Conservation (phyloP, 805 yeast genomes). For the Cyberlindnera saturnus region DNA sequence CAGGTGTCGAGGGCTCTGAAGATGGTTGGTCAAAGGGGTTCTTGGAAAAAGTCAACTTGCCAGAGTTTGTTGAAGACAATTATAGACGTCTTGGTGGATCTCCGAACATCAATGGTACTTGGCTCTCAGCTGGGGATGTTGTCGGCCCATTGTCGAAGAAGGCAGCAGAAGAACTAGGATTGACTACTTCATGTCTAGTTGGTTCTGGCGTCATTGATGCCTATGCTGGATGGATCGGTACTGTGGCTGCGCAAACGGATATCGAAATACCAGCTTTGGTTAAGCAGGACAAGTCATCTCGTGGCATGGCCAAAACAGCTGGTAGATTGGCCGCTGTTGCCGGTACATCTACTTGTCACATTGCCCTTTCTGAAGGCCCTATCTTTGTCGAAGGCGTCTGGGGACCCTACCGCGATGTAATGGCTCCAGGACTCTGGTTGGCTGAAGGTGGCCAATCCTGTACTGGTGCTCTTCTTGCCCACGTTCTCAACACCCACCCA, state of each 20-base stretch:
- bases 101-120: conserved; percentile 63
- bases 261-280: conserved; percentile 41
- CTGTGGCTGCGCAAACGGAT: conserved; percentile 87
- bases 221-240: conserved; percentile 98
- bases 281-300: conserved; percentile 39
- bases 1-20: conserved; percentile 79
- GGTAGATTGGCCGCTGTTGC: conserved; percentile 97
- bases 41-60: conserved; percentile 58
- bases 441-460: conserved; percentile 99
- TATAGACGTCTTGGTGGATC: conserved; percentile 82
- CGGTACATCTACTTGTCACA: conserved; percentile 96
- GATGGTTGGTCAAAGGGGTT: conserved; percentile 91
- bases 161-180: conserved; percentile 80
- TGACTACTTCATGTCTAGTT: conserved; percentile 72
- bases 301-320: conserved; percentile 53
- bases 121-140: conserved; percentile 82
- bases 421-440: conserved; percentile 87
- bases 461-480: conserved; percentile 91
- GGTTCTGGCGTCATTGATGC: conserved; percentile 98
- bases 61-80: conserved; percentile 71
- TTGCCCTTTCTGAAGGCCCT: conserved; percentile 77
- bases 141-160: conserved; percentile 64
- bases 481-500: conserved; percentile 83
- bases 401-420: conserved; percentile 96
- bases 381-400: conserved; percentile 94